Percentiles rank a stretch among this genome's conserved stretches.
These are phyloP conservation scores for Talaromyces sp. DNA, from an alignment of 2,329 filamentous ascomycete species.

Conservation along the genomic window DNA sequence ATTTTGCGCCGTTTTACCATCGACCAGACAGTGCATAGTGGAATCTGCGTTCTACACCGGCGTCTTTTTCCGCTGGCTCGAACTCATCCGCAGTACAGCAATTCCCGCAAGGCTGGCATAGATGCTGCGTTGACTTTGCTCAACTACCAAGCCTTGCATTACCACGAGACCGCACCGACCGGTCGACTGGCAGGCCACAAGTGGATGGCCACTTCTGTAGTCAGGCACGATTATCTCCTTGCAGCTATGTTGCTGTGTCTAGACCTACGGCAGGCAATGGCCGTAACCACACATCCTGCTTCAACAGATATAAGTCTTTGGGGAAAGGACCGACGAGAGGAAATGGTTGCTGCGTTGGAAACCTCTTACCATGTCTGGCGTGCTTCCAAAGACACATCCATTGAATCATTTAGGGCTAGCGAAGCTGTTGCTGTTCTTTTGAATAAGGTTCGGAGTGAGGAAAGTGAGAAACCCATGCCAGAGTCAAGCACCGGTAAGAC, in stretches of 20 bases:
- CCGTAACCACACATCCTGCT: slow-evolving; percentile 13
- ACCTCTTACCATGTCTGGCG: slow-evolving; percentile 72
- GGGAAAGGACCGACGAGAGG: slow-evolving; percentile 46
- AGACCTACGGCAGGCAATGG: slow-evolving; percentile 61
- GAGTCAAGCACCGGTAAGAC: slow-evolving; percentile 7
- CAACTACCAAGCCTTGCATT: slow-evolving; percentile 66
- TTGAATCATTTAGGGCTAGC: slow-evolving; percentile 81
- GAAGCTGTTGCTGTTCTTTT: slow-evolving; percentile 74
- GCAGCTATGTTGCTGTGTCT: slow-evolving; percentile 76
- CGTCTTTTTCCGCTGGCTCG: slow-evolving; percentile 71
- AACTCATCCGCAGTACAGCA: slow-evolving; percentile 68
- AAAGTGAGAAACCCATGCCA: background rate
- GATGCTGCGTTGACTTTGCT: slow-evolving; percentile 77
- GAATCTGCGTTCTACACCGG: slow-evolving; percentile 76
- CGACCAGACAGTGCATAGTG: slow-evolving; percentile 54
- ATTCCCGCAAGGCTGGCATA: slow-evolving; percentile 72
- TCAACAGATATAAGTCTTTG: slow-evolving; percentile 32
- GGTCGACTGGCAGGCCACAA: slow-evolving; percentile 68
- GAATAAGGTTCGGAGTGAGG: slow-evolving; percentile 46
- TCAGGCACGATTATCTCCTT: slow-evolving; percentile 75
- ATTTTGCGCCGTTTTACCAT: slow-evolving; percentile 73
- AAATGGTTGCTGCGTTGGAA: slow-evolving; percentile 70
- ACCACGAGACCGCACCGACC: slow-evolving; percentile 65
- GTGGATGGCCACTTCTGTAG: slow-evolving; percentile 74
- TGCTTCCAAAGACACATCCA: slow-evolving; percentile 64